Base-by-base conservation (phyloP, 2,329 filamentous ascomycete genomes). In the Aspergillus quadrilineatus region DNA sequence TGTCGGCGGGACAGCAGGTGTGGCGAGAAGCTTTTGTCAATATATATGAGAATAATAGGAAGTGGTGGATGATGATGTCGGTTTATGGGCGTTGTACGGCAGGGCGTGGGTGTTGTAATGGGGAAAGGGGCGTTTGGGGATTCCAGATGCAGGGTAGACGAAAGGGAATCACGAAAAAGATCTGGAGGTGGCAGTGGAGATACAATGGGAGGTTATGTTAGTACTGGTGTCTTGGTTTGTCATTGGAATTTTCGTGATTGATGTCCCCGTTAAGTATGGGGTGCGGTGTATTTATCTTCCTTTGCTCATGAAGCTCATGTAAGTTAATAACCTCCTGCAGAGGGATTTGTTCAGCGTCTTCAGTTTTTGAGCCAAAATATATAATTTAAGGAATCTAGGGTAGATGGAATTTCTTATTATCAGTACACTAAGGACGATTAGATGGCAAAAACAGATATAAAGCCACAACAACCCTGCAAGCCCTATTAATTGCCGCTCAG, bases 71-170 rank as follows among this genome's bases (percentile, higher is more conserved):
- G 34, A 7, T n/a, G 4, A 22, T 22, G 3, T 14, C 32, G 6
- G 10, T 53, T 3, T 53, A 47, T 32, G 51, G 34, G 2, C 32
- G 42, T 30, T 53, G 43, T 36, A 53, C 51, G 7, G 30, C 1
- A 14, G 51, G 47, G 26, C 47, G 51, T 41, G 42, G 17, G 22
- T 53, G 51, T 8, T 53, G 51, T 47, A 47, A 42, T 26, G 5
- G 15, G 8, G 34, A 37, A 8, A 17, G 26, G 10, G 22, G 34
- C 5, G 12, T 26, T 17, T 53, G 12, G 14, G 22, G 4, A 36
- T 47, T 39, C 43, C 32, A 8, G 37, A 17, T 29, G n/a, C 30
- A 9, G 44, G 30, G 12, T 6, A 0, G 9, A 9, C 15, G 14
- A 17, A n/a, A 41, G 9, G 15, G 12, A 45, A 15, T 8, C 34